Base-by-base conservation (phyloP, 495 filamentous ascomycete genomes). In the Aspergillus incahuasiensis region DNA sequence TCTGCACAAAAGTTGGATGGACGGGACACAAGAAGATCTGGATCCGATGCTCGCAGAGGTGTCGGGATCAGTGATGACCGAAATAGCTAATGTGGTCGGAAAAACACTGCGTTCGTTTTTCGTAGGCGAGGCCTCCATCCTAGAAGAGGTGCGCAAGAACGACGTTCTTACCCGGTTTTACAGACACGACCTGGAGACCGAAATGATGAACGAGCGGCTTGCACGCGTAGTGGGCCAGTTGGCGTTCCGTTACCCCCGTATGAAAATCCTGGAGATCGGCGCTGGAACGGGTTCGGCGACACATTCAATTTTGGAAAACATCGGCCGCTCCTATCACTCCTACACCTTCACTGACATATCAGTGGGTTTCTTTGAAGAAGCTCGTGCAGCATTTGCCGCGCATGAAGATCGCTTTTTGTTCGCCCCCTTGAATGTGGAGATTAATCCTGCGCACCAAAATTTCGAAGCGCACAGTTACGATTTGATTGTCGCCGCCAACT, bases 401-500 rank as follows among this genome's bases (percentile, higher is more conserved):
- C 59, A 68, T 40, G 44, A 21, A 1, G 63, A 73, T 28, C 67
- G 65, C 11, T 74, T 84, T 68, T 62, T 58, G 5, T 86, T 73
- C 64, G 71, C 79, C 47, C 56, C 58, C 0, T 61, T 85, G 0
- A 73, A 84, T 59, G 68, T 82, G 15, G 75, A 76, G 8, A 52
- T 66, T 18, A 71, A 80, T 55, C 74, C 74, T 0, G 51, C 55
- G 0, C 45, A 45, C 0, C 79, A 85, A 55, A 79, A 78, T 16
- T 83, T 79, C 52, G 67, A 65, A 1, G 66, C 63, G 13, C 68
- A 62, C 0, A 63, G 56, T 0, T 84, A 76, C 30, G 81, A 83
- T 45, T 41, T 82, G 21, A 68, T 83, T 11, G 61, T 84, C n/a
- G 75, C 79, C 1, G 76, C 67, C 39, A 73, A 81, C 48, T 76